Evolutionary conservation across 441 rosid genomes (phyloP).

Genomic region (Brassica hybrid): DNA sequence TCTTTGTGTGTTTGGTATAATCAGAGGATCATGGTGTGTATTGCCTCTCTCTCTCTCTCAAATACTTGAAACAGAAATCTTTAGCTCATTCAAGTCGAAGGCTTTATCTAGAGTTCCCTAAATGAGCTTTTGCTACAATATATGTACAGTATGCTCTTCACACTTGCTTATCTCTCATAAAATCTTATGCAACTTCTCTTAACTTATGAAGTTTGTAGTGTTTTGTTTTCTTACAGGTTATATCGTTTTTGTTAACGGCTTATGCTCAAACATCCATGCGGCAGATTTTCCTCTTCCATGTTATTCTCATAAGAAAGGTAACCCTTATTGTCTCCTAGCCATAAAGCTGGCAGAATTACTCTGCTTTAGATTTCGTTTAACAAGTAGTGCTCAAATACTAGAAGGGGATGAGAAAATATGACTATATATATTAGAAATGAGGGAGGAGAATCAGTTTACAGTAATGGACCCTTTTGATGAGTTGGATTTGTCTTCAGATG

Average conservation of each 20-base stretch:
- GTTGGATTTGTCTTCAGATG: conserved; percentile 80
- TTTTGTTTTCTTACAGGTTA: conserved; percentile 52
- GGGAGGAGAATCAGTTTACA: too few relatives aligned
- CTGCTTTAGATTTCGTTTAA: too few relatives aligned
- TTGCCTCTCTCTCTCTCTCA: too few relatives aligned
- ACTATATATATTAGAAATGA: conserved; percentile 97
- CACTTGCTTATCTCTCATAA: conserved; percentile 8
- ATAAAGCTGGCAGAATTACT: neutral
- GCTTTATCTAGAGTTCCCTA: too few relatives aligned
- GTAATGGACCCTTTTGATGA: too few relatives aligned
- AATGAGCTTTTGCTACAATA: conserved; percentile 48
- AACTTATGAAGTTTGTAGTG: conserved; percentile 21
- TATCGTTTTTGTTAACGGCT: conserved; percentile 74
- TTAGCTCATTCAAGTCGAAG: conserved; percentile 57
- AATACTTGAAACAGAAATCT: too few relatives aligned
- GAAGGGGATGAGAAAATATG: conserved; percentile 95
- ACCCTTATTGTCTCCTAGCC: neutral
- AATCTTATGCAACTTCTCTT: neutral
- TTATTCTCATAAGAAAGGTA: conserved; percentile 92
- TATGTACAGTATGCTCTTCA: conserved; percentile 56
- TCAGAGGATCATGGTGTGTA: too few relatives aligned
- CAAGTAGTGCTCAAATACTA: too few relatives aligned
- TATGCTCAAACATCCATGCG: conserved; percentile 93
- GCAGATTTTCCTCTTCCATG: too few relatives aligned
- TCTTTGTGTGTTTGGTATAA: too few relatives aligned